phyloP scores from a whole-genome alignment of 2,329 filamentous ascomycete genomes.

The Penicillium sp. region DNA sequence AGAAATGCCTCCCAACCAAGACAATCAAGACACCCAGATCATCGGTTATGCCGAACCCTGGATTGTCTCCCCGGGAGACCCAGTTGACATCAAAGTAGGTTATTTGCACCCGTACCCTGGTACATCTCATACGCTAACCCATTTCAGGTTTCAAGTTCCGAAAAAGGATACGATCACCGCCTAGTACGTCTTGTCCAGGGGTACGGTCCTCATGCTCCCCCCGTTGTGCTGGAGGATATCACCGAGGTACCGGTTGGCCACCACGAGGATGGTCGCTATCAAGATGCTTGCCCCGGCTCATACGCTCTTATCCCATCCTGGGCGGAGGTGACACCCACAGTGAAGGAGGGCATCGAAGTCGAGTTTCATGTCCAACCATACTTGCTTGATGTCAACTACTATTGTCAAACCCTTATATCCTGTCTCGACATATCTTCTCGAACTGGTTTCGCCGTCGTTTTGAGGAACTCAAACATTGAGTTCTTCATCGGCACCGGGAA shows the following conservation, averaged over 20 bases:
- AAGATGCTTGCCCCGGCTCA: neutral
- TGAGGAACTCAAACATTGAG: neutral
- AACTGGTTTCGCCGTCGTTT: neutral
- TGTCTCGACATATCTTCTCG: neutral
- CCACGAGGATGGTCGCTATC: neutral
- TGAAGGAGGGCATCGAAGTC: neutral
- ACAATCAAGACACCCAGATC: neutral
- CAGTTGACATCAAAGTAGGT: neutral
- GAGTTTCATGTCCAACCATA: neutral
- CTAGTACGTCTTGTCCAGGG: constrained; percentile 1
- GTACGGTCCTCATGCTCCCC: neutral
- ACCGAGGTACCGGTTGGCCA: neutral
- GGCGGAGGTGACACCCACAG: neutral
- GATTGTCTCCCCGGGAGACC: neutral
- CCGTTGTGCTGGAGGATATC: constrained; percentile 4
- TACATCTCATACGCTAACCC: neutral
- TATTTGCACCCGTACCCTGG: neutral
- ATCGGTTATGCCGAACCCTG: neutral
- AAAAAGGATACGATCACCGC: neutral
- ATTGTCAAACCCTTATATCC: neutral
- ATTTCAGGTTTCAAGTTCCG: neutral
- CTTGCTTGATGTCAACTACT: neutral
- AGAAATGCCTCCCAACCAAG: neutral
- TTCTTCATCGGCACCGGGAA: neutral
- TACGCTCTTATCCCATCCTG: neutral